Evolutionary conservation across 208 protist species (phyloP), one percentile per base, ranked within the genome.

Genomic region (Phytomonas francai): DNA sequence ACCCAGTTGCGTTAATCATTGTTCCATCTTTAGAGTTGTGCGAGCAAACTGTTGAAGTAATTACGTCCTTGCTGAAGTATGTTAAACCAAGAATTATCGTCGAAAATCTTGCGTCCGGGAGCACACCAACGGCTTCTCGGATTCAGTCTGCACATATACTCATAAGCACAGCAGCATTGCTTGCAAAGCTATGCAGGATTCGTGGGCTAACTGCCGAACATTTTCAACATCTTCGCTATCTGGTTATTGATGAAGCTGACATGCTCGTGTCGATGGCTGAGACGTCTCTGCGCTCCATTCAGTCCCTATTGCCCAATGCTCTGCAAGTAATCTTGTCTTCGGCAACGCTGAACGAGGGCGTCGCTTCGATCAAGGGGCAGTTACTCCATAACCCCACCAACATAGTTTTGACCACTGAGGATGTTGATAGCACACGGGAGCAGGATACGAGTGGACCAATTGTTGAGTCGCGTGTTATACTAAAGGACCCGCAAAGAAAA

Each of bases 201-300:
- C 82, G 87, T 28, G 67, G 68, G 31, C 71, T 96, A 51, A 84
- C 79, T 2, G 74, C 83, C 1, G 81, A 81, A 29, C 78, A 81
- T 7, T 63, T 96, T 29, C 68, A 79, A 63, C 73, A 81, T 58
- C 72, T 97, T 14, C 78, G 84, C 33, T 85, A 86, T 64, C 75
- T 97, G 67, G 94, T 98, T n/a, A 79, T 98, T 57, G 97, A 99
- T 73, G 97, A 99, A 78, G 97, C 95, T 4, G 97, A 99, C 79
- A 87, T 98, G 63, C 73, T 99, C 30, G 80, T 98, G 33, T 97
- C 93, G 14, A 95, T 97, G 72, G 94, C 97, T 59, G 90, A 98
- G 72, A 74, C 85, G 25, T 97, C 97, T 27, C 76, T 99, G 29
- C 80, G 85, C 22, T 72, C 76, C 0, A 85, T 98, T 56, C 87